phyloP scores from a whole-genome alignment of 768 basidiomycete genomes.

The Sporobolomyces roseus region DNA sequence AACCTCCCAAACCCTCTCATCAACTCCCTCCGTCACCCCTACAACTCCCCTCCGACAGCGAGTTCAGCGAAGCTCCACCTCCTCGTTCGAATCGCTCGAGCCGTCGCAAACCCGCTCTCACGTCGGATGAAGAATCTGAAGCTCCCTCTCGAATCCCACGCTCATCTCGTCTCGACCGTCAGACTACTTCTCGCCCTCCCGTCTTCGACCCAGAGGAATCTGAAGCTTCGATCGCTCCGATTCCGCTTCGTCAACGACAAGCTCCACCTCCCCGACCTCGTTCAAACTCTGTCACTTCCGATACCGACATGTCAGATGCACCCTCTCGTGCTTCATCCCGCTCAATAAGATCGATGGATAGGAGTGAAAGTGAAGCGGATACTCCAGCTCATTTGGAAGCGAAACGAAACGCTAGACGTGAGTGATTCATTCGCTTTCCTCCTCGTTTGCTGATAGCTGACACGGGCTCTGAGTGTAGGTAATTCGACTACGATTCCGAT shows the following conservation, averaged over 20 bases:
- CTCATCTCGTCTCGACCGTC: too few relatives aligned
- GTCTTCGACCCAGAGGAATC: constrained; percentile 1
- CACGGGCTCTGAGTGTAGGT: not conserved
- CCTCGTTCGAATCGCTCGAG: too few relatives aligned
- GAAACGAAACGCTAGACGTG: constrained; percentile 13
- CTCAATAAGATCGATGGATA: not conserved
- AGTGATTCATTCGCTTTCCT: not conserved
- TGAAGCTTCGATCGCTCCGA: not conserved
- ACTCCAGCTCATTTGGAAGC: constrained; percentile 7
- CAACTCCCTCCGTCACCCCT: too few relatives aligned
- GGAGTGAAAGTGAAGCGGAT: constrained; percentile 23
- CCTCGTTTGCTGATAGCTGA: not conserved
- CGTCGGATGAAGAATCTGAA: not conserved
- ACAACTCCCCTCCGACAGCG: too few relatives aligned
- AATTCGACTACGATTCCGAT: constrained; percentile 18
- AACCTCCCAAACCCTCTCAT: too few relatives aligned
- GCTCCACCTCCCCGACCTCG: not conserved
- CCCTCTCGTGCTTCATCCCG: constrained; percentile 21
- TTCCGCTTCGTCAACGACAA: not conserved
- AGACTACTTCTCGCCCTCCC: too few relatives aligned
- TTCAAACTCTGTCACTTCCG: not conserved
- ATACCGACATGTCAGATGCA: constrained; percentile 1
- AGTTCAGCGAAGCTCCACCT: too few relatives aligned
- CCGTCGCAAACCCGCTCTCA: too few relatives aligned
- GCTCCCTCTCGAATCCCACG: too few relatives aligned